Conservation (phyloP, 2,329 filamentous ascomycete genomes). For the Ceratocystis papillata region DNA sequence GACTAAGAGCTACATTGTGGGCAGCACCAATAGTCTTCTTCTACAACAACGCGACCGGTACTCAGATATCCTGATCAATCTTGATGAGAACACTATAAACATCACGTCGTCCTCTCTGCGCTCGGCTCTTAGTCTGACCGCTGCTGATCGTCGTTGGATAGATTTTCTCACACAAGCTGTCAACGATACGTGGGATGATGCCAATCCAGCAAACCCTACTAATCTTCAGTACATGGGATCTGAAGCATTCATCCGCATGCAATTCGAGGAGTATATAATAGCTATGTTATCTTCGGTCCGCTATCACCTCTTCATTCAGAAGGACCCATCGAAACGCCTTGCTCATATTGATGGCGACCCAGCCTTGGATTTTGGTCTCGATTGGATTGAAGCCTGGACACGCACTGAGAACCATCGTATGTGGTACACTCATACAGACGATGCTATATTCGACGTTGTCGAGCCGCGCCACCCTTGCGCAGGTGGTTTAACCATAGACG, state of each 20-base stretch:
- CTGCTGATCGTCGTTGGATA: slow-evolving; percentile 88
- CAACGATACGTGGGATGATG: slow-evolving; percentile 92
- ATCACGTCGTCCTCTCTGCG: slow-evolving; percentile 73
- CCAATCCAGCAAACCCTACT: slow-evolving; percentile 79
- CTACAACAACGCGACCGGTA: slow-evolving; percentile 92
- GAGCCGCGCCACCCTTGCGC: slow-evolving; percentile 89
- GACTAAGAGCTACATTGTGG: slow-evolving; percentile 94
- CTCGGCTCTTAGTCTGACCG: slow-evolving; percentile 64
- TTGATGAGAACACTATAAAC: slow-evolving; percentile 78
- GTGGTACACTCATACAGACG: slow-evolving; percentile 70
- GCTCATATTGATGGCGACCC: slow-evolving; percentile 71
- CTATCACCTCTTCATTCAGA: slow-evolving; percentile 61
- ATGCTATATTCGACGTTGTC: slow-evolving; percentile 85
- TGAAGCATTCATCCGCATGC: slow-evolving; percentile 91
- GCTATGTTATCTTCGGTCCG: slow-evolving; percentile 81
- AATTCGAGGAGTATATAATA: slow-evolving; percentile 93
- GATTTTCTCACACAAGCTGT: slow-evolving; percentile 89
- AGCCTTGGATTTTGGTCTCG: slow-evolving; percentile 65
- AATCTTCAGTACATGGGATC: slow-evolving; percentile 91
- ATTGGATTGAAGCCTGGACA: slow-evolving; percentile 82
- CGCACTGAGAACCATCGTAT: slow-evolving; percentile 84
- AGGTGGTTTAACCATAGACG: slow-evolving; percentile 83
- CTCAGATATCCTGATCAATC: slow-evolving; percentile 90
- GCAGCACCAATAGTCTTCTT: slow-evolving; percentile 88
- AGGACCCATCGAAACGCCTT: slow-evolving; percentile 47